Percentiles rank a stretch among this genome's conserved stretches.
Evolutionary conservation across 306 rosid genomes (phyloP).

Genomic region (Fragaria nilgerrensis): DNA sequence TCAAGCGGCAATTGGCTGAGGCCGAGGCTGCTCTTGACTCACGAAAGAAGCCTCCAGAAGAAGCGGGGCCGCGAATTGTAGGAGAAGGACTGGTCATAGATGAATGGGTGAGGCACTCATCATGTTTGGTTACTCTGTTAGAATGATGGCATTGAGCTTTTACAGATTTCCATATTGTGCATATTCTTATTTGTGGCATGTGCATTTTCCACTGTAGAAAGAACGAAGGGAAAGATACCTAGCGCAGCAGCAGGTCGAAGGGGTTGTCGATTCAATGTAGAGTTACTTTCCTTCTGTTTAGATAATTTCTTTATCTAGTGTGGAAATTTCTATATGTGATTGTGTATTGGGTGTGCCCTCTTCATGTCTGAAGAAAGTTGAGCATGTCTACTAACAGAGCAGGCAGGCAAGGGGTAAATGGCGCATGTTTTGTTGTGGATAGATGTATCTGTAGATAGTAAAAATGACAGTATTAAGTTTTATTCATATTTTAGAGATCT

Average conservation of each 20-base stretch:
- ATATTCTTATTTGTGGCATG: constrained; percentile 15
- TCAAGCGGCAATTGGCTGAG: constrained; percentile 78
- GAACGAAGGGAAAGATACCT: constrained; percentile 95
- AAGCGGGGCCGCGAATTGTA: constrained; percentile 60
- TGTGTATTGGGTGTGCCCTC: constrained; percentile 26
- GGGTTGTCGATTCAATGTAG: constrained; percentile 64
- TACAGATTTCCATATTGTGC: constrained; percentile 1
- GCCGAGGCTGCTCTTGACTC: constrained; percentile 82
- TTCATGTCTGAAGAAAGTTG: constrained; percentile 31
- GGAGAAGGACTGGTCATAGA: constrained; percentile 94
- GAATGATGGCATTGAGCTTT: background rate
- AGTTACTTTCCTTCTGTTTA: constrained; percentile 24
- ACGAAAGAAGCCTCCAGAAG: constrained; percentile 77
- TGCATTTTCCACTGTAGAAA: constrained; percentile 49
- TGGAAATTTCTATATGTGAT: constrained; percentile 25
- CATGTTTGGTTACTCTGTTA: constrained; percentile 10
- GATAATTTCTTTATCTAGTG: constrained; percentile 22
- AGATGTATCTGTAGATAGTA: constrained; percentile 40
- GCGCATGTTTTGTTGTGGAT: constrained; percentile 24
- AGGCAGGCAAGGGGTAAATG: constrained; percentile 12
- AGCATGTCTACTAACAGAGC: constrained; percentile 2
- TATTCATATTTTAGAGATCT: background rate
- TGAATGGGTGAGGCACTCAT: constrained; percentile 81
- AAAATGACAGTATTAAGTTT: constrained; percentile 20
- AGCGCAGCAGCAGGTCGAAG: constrained; percentile 86